phyloP scores from a whole-genome alignment of 306 rosid genomes.

The Phaseolus lunatus region DNA sequence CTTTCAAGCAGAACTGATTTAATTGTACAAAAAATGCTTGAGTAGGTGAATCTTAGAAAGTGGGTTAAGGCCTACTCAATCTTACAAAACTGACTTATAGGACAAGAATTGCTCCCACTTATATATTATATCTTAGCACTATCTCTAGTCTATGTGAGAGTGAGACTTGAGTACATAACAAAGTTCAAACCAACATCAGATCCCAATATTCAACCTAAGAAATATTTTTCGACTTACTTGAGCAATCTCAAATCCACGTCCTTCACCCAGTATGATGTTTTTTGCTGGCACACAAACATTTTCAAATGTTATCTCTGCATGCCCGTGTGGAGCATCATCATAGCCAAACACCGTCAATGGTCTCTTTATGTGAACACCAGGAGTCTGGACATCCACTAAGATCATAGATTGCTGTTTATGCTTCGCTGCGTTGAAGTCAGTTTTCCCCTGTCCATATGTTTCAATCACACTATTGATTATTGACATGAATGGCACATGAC shows the following conservation, averaged over 20 bases:
- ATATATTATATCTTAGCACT: no score
- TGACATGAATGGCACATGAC: slow-evolving; percentile 30
- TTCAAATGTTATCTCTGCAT: slow-evolving; percentile 84
- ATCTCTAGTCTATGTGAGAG: no score
- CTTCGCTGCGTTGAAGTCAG: slow-evolving; percentile 78
- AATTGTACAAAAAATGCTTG: not conserved
- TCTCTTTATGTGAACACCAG: slow-evolving; percentile 83
- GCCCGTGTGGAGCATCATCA: slow-evolving; percentile 99
- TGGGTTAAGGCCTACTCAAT: no score
- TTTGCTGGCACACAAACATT: slow-evolving; percentile 79
- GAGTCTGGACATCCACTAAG: slow-evolving; percentile 83
- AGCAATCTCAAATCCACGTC: slow-evolving; percentile 98
- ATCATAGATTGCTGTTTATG: slow-evolving; percentile 98
- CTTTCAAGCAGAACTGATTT: not conserved
- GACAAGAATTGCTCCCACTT: no score
- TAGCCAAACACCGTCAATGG: slow-evolving; percentile 89
- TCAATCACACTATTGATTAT: slow-evolving; percentile 39
- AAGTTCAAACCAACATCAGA: slow-evolving; percentile 36
- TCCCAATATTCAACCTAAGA: slow-evolving; percentile 6
- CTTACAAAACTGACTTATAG: no score
- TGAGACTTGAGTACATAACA: slow-evolving; percentile 23
- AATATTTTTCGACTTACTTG: slow-evolving; percentile 65
- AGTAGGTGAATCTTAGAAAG: not conserved
- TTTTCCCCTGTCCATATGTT: slow-evolving; percentile 77
- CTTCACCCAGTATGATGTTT: slow-evolving; percentile 90